Evolutionary conservation across 371 early-diverging fungal genomes (phyloP), one percentile per base, ranked within the genome.

Genomic region (Capillidium rhysosporum): DNA sequence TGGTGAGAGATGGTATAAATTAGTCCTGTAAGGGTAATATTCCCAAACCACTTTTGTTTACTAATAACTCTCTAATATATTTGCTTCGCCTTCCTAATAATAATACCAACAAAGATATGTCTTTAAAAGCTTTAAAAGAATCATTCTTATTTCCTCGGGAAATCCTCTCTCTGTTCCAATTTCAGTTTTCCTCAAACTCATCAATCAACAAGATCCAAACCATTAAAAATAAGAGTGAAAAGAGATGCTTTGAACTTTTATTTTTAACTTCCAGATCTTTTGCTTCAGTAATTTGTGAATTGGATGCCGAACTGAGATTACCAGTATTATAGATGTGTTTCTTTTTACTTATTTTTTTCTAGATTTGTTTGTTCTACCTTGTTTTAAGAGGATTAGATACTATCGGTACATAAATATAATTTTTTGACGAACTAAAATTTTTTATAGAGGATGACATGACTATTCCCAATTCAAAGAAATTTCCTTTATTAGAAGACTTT

Each of bases 301-400:
- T 96, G 44, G 80, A 92, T 65, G 82, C 77, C 45, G 86, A 85
- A 59, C 75, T 96, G 26, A 77, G 84, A 59, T 84, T 88, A 58
- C 79, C 76, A 41, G 80, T 86, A 34, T 26, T 10, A 44, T 18
- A 5, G 26, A 48, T 14, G 30, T 26, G 40, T n/a, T 49, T 43
- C 55, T 3, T 47, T 49, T 23, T 25, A 9, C 8, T 34, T 54
- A 4, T 53, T 16, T 21, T 28, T 40, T 46, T 9, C 31, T 60
- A 80, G 80, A 63, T 80, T 49, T 88, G 88, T 69, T 61, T 97
- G 56, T 94, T 93, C 63, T 97, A 97, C 66, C 75, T 89, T 31
- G 76, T 91, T 39, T 74, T 97, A 56, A 82, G 98, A 46, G 98
- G 90, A 8, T 73, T 95, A 56, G 98, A 97, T 65, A 97, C 98